These are phyloP conservation scores for Phytophthora pisi DNA, from an alignment of 352 stramenopile species.

Conservation along the genomic window DNA sequence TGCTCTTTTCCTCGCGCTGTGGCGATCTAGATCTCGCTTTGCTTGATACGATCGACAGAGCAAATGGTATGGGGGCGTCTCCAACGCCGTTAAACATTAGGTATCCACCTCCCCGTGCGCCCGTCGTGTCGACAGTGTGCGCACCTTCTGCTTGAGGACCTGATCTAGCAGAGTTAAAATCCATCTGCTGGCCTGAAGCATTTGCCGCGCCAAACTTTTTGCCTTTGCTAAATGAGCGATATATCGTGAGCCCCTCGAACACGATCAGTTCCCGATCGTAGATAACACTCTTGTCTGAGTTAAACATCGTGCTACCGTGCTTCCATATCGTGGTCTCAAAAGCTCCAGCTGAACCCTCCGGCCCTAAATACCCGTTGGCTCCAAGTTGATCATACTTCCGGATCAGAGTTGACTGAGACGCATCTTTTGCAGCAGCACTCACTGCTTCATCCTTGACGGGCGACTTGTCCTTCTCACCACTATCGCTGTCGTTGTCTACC, in stretches of 20 bases:
- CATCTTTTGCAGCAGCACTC: constrained; percentile 12
- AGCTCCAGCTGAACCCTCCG: constrained; percentile 66
- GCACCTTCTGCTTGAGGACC: constrained; percentile 43
- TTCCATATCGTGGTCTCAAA: constrained; percentile 90
- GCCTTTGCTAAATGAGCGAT: constrained; percentile 75
- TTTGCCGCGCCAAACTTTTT: constrained; percentile 41
- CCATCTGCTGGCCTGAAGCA: constrained; percentile 43
- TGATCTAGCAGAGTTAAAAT: constrained; percentile 48
- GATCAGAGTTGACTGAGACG: constrained; percentile 44
- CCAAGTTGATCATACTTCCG: constrained; percentile 85
- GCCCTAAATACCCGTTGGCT: constrained; percentile 80
- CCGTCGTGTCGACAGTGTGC: constrained; percentile 45
- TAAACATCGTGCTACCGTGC: constrained; percentile 82
- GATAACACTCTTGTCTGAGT: constrained; percentile 78
- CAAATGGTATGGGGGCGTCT: constrained; percentile 81
- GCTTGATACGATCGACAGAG: constrained; percentile 64
- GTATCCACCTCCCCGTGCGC: constrained; percentile 74
- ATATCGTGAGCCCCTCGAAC: constrained; percentile 83
- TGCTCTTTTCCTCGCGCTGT: constrained; percentile 16
- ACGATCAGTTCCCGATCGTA: constrained; percentile 81
- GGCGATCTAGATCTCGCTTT: constrained; percentile 15
- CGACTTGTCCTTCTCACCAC: constrained; percentile 22
- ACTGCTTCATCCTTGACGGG: constrained; percentile 23
- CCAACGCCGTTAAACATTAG: constrained; percentile 89
- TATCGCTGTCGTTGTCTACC: constrained; percentile 19